phyloP scores from a whole-genome alignment of 1,284 basidiomycete genomes.

The Xanthoconium separans region DNA sequence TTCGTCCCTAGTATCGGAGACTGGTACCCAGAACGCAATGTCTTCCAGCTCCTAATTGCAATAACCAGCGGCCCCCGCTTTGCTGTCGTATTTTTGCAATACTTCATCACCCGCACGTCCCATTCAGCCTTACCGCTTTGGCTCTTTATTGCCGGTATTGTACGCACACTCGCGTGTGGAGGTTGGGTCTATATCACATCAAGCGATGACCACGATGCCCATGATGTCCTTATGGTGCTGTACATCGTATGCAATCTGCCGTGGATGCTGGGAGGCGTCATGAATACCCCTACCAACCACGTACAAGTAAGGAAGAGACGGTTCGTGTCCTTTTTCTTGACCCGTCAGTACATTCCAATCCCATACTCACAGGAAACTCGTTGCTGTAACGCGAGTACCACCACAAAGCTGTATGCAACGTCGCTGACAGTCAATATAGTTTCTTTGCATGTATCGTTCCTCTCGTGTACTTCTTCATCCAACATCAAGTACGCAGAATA shows the following conservation, averaged over 20 bases:
- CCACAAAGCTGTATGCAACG: neutral
- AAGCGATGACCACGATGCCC: slow-evolving; percentile 75
- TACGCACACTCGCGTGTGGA: slow-evolving; percentile 82
- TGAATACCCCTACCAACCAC: slow-evolving; percentile 49
- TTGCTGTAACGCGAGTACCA: slow-evolving; percentile 48
- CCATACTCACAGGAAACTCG: slow-evolving; percentile 42
- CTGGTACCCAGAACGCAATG: slow-evolving; percentile 86
- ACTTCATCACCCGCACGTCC: slow-evolving; percentile 53
- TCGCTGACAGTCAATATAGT: slow-evolving; percentile 34
- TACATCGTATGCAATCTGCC: slow-evolving; percentile 81
- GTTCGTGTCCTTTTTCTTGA: slow-evolving; percentile 36
- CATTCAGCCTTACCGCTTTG: slow-evolving; percentile 50
- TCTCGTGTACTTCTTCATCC: slow-evolving; percentile 81
- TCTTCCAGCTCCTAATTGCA: slow-evolving; percentile 92
- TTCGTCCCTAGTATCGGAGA: slow-evolving; percentile 70
- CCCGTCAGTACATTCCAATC: slow-evolving; percentile 2
- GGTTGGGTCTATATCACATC: slow-evolving; percentile 95
- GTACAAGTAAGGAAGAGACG: slow-evolving; percentile 46
- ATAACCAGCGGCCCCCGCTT: slow-evolving; percentile 85
- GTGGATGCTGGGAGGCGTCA: slow-evolving; percentile 82
- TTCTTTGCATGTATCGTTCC: slow-evolving; percentile 75
- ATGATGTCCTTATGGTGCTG: slow-evolving; percentile 88
- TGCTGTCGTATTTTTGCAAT: slow-evolving; percentile 72
- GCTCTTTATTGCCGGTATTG: slow-evolving; percentile 64
- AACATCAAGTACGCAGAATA: slow-evolving; percentile 76